Evolutionary conservation across 2,329 filamentous ascomycete genomes (phyloP).

Genomic region (Fusarium pseudograminearum): DNA sequence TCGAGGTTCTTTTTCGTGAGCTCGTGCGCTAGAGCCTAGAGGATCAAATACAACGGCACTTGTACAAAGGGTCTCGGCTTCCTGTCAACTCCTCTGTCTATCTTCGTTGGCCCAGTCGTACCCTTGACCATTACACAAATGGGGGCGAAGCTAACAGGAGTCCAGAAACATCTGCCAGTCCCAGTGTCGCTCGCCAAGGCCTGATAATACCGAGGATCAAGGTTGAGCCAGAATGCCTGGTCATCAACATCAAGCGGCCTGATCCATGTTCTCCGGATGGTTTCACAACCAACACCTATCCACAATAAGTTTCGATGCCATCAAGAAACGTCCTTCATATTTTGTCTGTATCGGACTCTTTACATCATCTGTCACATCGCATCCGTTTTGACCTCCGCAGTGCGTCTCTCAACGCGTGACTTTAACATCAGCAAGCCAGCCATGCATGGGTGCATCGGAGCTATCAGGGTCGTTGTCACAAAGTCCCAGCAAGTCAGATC

Average conservation of each 20-base stretch:
- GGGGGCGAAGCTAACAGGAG: neutral
- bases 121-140: conserved; percentile 6
- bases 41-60: conserved; percentile 8
- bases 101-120: neutral
- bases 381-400: neutral
- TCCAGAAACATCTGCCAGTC: neutral
- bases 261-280: conserved; percentile 18
- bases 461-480: neutral
- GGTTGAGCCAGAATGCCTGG: conserved; percentile 8
- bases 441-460: neutral
- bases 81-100: neutral
- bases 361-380: neutral
- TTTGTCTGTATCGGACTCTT: neutral
- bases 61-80: conserved; percentile 1
- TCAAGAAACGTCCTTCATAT: conserved; percentile 12
- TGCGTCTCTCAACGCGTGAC: neutral
- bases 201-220: conserved; percentile 13
- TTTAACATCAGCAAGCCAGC: neutral
- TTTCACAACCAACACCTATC: conserved; percentile 13
- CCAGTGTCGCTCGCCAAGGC: neutral
- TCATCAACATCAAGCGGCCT: conserved; percentile 10
- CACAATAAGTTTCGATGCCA: conserved; percentile 25
- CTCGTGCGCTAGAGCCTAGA: neutral
- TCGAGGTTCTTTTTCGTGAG: conserved; percentile 1
- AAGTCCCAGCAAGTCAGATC: neutral